phyloP scores from a whole-genome alignment of 140 eudicot genomes.

The Ambrosia hybrid region DNA sequence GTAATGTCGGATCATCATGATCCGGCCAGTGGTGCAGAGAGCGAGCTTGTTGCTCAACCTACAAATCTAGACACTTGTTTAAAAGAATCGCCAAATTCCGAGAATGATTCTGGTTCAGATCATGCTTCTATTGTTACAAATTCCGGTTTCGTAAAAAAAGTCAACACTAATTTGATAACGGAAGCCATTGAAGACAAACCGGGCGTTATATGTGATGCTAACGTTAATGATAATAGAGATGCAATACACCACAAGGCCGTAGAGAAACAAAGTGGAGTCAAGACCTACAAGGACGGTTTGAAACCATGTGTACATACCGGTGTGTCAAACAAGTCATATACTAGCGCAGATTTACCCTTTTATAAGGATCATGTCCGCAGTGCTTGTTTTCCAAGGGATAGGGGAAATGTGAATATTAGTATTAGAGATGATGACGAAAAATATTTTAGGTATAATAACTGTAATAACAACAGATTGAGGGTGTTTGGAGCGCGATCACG shows the following conservation, averaged over 20 bases:
- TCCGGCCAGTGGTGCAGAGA: slow-evolving; percentile 81
- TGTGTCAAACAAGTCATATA: slow-evolving; percentile 49
- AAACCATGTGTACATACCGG: slow-evolving; percentile 49
- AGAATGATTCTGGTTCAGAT: slow-evolving; percentile 47
- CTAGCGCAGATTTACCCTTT: slow-evolving; percentile 63
- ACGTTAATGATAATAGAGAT: slow-evolving; percentile 32
- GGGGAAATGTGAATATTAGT: slow-evolving; percentile 67
- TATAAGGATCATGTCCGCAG: slow-evolving; percentile 49
- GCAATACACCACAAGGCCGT: slow-evolving; percentile 31
- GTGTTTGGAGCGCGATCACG: slow-evolving; percentile 59
- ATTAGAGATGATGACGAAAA: slow-evolving; percentile 97
- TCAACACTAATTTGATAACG: slow-evolving; percentile 29
- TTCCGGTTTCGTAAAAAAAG: slow-evolving; percentile 46
- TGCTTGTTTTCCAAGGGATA: slow-evolving; percentile 44
- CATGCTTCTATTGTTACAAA: slow-evolving; percentile 43
- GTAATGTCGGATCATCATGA: slow-evolving; percentile 58
- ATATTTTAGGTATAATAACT: slow-evolving; percentile 54
- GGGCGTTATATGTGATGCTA: slow-evolving; percentile 34
- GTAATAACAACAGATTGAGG: slow-evolving; percentile 52
- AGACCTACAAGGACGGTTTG: slow-evolving; percentile 38
- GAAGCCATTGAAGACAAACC: slow-evolving; percentile 33
- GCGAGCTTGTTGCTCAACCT: slow-evolving; percentile 50
- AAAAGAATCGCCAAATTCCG: slow-evolving; percentile 40
- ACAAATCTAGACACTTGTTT: slow-evolving; percentile 27
- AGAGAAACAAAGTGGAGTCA: slow-evolving; percentile 39